Conservation (phyloP, 2,329 filamentous ascomycete species). For the Diaporthe destruens region DNA sequence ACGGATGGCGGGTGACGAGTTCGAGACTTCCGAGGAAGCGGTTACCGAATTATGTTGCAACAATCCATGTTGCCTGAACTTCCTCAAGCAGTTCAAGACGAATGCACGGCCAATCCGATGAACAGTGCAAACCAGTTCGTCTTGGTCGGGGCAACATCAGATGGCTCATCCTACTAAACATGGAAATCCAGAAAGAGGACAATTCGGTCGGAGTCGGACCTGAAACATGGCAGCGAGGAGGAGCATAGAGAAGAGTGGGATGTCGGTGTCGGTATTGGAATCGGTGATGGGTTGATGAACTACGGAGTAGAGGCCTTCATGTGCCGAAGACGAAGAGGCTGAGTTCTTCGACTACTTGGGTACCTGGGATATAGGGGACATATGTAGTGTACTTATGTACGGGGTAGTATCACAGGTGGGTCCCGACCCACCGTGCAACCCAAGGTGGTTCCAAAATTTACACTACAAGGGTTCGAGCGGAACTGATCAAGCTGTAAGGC, state of each 20-base stretch:
- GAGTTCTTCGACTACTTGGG: background rate
- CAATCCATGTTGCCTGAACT: background rate
- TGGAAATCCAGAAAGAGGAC: background rate
- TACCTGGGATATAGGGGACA: background rate
- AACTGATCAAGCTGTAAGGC: background rate
- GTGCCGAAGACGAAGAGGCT: background rate
- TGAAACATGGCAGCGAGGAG: background rate
- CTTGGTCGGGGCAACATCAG: background rate
- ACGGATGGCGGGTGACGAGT: background rate
- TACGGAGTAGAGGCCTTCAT: background rate
- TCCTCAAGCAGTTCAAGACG: background rate
- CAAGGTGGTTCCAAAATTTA: background rate
- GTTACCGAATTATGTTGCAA: background rate
- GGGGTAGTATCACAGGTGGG: background rate
- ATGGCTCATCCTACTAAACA: background rate
- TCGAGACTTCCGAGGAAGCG: conserved; percentile 9
- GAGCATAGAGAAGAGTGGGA: background rate
- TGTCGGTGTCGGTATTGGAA: background rate
- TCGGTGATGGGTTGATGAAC: background rate
- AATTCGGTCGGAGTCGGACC: background rate
- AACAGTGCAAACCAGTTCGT: background rate
- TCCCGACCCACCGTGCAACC: background rate
- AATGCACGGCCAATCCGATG: background rate
- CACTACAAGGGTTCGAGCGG: background rate
- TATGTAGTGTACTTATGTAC: too few species aligned